Conservation (phyloP, 2,329 filamentous ascomycete genomes). For the Botrytis fabae region DNA sequence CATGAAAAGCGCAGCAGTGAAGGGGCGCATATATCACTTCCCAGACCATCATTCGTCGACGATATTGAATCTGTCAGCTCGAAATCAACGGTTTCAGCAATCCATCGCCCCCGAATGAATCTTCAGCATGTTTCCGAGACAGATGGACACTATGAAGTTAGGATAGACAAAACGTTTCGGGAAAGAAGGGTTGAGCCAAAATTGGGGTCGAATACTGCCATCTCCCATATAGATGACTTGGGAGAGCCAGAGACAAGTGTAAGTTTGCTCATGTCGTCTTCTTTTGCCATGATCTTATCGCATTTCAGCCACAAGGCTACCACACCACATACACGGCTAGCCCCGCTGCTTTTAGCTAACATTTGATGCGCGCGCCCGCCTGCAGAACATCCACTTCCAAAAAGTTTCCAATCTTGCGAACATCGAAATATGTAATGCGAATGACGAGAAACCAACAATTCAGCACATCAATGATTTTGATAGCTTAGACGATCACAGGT, state of each 20-base stretch:
- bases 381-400: conserved; percentile 21
- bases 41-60: neutral
- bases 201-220: neutral
- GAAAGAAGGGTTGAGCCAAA: neutral
- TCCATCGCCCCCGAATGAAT: conserved; percentile 4
- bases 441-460: neutral
- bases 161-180: neutral
- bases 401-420: conserved; percentile 16
- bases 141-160: neutral
- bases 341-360: conserved; percentile 21
- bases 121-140: conserved; percentile 13
- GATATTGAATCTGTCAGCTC: neutral
- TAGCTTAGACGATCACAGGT: conserved; percentile 6
- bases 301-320: conserved; percentile 4
- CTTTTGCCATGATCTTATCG: neutral
- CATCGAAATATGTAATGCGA: neutral
- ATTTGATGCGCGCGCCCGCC: neutral
- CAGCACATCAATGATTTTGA: conserved; percentile 18
- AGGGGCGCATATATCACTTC: neutral
- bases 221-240: conserved; percentile 4
- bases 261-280: neutral
- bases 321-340: neutral
- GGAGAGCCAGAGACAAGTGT: neutral
- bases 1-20: neutral
- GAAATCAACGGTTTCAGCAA: neutral